These are phyloP conservation scores for Aulographum hederae DNA, from an alignment of 2,329 filamentous ascomycete genomes.

Conservation along the genomic window DNA sequence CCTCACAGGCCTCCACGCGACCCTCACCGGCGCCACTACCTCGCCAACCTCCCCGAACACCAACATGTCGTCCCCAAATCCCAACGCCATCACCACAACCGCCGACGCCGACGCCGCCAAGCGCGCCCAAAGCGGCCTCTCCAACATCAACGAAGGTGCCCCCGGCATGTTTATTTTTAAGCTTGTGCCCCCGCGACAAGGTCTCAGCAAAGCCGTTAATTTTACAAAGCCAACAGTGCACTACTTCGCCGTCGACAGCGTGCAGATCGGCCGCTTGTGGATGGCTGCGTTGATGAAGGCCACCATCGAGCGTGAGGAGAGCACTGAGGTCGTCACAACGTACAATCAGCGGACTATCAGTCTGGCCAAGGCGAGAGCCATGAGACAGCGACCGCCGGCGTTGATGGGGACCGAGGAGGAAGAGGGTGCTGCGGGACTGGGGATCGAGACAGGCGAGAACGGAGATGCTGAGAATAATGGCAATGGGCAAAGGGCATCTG, in stretches of 20 bases:
- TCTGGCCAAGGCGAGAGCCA: conserved; percentile 67
- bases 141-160: conserved; percentile 29
- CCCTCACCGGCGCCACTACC: conserved; percentile 68
- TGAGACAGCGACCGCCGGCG: conserved; percentile 79
- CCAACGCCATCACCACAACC: conserved; percentile 18
- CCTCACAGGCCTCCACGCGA: conserved; percentile 78
- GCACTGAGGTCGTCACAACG: conserved; percentile 64
- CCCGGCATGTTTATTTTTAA: conserved; percentile 89
- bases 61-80: conserved; percentile 11
- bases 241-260: conserved; percentile 88
- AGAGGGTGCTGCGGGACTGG: not conserved
- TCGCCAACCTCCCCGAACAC: conserved; percentile 40
- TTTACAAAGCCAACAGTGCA: conserved; percentile 96
- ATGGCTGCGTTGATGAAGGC: conserved; percentile 99
- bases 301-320: conserved; percentile 80
- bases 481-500: too few species aligned
- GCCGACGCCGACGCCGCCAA: conserved; percentile 19
- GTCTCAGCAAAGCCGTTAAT: conserved; percentile 76
- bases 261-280: conserved; percentile 80
- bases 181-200: conserved; percentile 74
- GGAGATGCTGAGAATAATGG: not conserved
- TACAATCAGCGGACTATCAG: conserved; percentile 97
- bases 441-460: not conserved
- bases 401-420: conserved; percentile 44
- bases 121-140: conserved; percentile 10